These are phyloP conservation scores for Fusarium newnesense DNA, from an alignment of 2,329 filamentous ascomycete genomes.

Conservation along the genomic window DNA sequence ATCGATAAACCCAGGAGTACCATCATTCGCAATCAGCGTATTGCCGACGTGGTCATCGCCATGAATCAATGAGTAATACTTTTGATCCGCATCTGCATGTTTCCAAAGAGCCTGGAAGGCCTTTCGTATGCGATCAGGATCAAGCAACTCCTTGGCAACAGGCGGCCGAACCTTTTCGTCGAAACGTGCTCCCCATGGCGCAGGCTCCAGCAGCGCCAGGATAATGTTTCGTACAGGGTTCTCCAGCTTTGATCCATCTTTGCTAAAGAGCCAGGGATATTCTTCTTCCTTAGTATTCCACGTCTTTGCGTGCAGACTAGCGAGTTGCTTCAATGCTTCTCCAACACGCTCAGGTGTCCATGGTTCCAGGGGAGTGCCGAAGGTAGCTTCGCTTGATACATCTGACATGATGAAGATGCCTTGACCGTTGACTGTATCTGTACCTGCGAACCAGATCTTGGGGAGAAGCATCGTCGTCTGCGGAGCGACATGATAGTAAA, in stretches of 20 bases:
- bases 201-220: not conserved
- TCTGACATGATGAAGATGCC: not conserved
- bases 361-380: not conserved
- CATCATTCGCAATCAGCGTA: not conserved
- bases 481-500: not conserved
- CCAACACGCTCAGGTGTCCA: not conserved
- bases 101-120: not conserved
- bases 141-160: not conserved
- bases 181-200: not conserved
- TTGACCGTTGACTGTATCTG: not conserved
- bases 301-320: not conserved
- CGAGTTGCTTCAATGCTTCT: not conserved
- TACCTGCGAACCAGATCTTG: not conserved
- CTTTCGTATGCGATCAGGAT: not conserved
- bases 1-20: not conserved
- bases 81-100: not conserved
- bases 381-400: not conserved
- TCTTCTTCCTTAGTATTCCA: not conserved
- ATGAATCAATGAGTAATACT: not conserved
- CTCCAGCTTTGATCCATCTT: not conserved
- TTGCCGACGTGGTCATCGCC: slow-evolving; percentile 3
- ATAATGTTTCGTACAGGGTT: not conserved
- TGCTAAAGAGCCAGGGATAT: not conserved
- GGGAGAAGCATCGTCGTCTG: not conserved
- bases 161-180: not conserved